Percentiles rank a stretch among this genome's conserved stretches.
These are phyloP conservation scores for Xylaria polymorpha DNA, from an alignment of 2,329 filamentous ascomycete genomes.

Conservation along the genomic window DNA sequence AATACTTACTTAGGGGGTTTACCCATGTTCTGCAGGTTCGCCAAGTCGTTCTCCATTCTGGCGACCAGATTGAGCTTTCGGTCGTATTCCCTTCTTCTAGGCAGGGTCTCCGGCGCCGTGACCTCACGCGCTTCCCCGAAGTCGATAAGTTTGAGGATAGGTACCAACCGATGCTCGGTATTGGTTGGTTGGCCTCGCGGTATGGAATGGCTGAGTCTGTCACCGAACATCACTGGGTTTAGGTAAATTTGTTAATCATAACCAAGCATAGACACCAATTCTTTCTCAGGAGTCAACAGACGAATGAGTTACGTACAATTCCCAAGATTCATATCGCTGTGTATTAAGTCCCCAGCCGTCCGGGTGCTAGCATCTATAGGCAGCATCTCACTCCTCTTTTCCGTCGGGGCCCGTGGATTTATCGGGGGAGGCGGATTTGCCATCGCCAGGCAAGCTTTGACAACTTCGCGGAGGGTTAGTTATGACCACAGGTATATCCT, in stretches of 20 bases:
- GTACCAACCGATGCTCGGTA: conserved; percentile 1
- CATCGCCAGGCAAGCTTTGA: conserved; percentile 5
- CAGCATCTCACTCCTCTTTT: background rate
- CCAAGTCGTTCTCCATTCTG: background rate
- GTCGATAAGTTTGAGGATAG: conserved; percentile 10
- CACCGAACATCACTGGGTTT: conserved; percentile 10
- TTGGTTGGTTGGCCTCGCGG: background rate
- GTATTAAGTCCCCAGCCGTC: background rate
- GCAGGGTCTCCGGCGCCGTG: background rate
- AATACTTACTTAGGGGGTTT: background rate
- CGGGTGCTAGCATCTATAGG: background rate
- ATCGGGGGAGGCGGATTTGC: background rate
- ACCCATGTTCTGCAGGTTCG: background rate
- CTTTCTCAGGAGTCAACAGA: too few relatives aligned
- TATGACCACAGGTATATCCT: background rate
- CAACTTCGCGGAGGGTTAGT: conserved; percentile 5
- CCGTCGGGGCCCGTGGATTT: background rate
- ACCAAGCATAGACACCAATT: too few relatives aligned
- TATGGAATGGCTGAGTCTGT: background rate
- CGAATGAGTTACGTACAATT: background rate
- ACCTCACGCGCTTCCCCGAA: background rate
- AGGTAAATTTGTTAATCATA: background rate
- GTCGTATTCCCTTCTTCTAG: background rate
- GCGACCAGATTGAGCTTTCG: background rate
- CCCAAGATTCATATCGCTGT: conserved; percentile 7